Base-by-base conservation (phyloP, 495 filamentous ascomycete genomes). In the Zalerion maritima region DNA sequence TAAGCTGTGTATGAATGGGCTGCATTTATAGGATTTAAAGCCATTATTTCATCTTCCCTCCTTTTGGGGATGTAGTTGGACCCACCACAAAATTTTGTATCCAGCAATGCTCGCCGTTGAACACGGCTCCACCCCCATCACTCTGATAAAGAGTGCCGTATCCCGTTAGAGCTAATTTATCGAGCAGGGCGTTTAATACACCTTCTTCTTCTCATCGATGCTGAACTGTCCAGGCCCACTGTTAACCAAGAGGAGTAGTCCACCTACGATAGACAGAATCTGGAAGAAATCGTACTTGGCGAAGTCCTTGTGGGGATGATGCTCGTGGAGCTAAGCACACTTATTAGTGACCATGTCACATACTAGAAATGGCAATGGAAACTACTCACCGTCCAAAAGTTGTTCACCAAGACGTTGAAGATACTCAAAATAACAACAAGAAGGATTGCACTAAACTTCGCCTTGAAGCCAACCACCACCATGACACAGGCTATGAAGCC, bases 211-310 rank as follows among this genome's bases (percentile, higher is more conserved):
- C 71, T 96, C 91, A 54, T 97, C 89, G 57, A 97, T 83, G 53
- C 81, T 91, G 62, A 94, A 77, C 57, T 93, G 81, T 26, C 89
- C 89, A 8, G 89, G 91, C 31, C 89, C 89, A 75, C 87, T 94
- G 71, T 97, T 97, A 55, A 94, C 83, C 32, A 97, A 69, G 34
- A 97, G 75, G 26, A 97, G 64, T 26, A 97, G 76, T 45, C 89
- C 89, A 32, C 89, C 89, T 36, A 97, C 89, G 55, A 97, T 97
- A 23, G 89, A 97, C 29, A 97, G 64, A 49, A 96, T 93, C 64
- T 97, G 89, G 75, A 97, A 97, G 64, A 97, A 97, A 54, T 96
- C 89, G 67, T 97, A 97, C 61, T 97, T 97, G 66, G 91, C 91
- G 46, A 97, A 97, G 51, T 97, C 89, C 68, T 94, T 93, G 63